Conservation (phyloP, 2,329 filamentous ascomycete species). For the Colletotrichum limetticola region DNA sequence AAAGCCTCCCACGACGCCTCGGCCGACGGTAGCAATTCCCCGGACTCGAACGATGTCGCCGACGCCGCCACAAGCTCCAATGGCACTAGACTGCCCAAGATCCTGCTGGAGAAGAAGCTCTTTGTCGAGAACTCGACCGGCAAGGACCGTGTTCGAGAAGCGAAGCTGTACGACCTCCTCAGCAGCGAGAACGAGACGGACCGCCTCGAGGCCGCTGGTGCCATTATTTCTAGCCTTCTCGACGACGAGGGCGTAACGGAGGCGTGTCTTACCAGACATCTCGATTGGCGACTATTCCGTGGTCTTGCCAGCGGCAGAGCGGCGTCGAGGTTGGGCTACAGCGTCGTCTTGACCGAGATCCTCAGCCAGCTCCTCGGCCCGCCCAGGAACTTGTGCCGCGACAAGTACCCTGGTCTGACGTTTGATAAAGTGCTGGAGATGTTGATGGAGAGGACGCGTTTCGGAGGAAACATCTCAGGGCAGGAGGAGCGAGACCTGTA, state of each 20-base stretch:
- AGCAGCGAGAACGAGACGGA: constrained; percentile 68
- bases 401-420: constrained; percentile 62
- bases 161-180: constrained; percentile 69
- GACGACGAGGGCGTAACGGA: constrained; percentile 61
- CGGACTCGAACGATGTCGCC: constrained; percentile 3
- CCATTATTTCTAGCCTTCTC: constrained; percentile 66
- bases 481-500: constrained; percentile 88
- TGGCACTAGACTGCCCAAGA: constrained; percentile 38
- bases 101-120: constrained; percentile 46
- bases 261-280: constrained; percentile 64
- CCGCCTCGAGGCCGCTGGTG: constrained; percentile 68
- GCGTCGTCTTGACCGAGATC: constrained; percentile 86
- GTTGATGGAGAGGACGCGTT: constrained; percentile 65
- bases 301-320: constrained; percentile 92
- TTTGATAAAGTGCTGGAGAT: constrained; percentile 66
- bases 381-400: constrained; percentile 50
- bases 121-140: constrained; percentile 64
- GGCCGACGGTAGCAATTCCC: constrained; percentile 33
- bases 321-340: constrained; percentile 88
- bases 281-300: constrained; percentile 79
- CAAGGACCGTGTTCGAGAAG: constrained; percentile 68
- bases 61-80: not conserved
- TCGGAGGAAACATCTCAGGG: constrained; percentile 63
- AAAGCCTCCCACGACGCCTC: constrained; percentile 44
- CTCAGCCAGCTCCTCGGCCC: constrained; percentile 75